Evolutionary conservation across 2,329 filamentous ascomycete species (phyloP).

Genomic region (Fusarium sp.): DNA sequence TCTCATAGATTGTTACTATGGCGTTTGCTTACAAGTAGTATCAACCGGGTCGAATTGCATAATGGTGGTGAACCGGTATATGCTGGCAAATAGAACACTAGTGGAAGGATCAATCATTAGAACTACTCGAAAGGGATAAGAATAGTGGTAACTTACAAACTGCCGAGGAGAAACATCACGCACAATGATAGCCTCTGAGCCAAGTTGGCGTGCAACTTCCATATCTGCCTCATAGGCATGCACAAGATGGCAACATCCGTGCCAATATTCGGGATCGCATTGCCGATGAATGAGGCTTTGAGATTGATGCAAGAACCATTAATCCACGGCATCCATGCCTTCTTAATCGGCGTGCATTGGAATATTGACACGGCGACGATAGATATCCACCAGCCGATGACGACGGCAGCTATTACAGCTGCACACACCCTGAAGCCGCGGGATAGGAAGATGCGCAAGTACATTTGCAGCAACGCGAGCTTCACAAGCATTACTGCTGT

Average conservation of each 20-base stretch:
- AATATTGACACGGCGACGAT: conserved; percentile 32
- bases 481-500: conserved; percentile 29
- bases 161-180: conserved; percentile 29
- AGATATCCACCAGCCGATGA: conserved; percentile 27
- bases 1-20: accelerated
- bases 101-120: not conserved
- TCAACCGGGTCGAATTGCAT: conserved; percentile 20
- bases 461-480: conserved; percentile 24
- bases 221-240: conserved; percentile 12
- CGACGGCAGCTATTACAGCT: conserved; percentile 1
- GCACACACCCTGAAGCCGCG: conserved; percentile 18
- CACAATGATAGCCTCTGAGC: conserved; percentile 24
- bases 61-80: conserved; percentile 31
- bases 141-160: conserved; percentile 15
- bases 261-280: conserved; percentile 27
- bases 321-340: conserved; percentile 22
- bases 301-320: conserved; percentile 24
- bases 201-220: conserved; percentile 28
- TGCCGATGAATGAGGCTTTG: conserved; percentile 29
- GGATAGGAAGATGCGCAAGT: conserved; percentile 26
- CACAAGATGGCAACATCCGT: conserved; percentile 26
- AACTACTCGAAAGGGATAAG: accelerated
- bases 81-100: conserved; percentile 30
- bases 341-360: conserved; percentile 21
- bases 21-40: conserved; percentile 18